These are phyloP conservation scores for Debaryomyces castellii DNA, from an alignment of 805 yeast species.

Conservation along the genomic window DNA sequence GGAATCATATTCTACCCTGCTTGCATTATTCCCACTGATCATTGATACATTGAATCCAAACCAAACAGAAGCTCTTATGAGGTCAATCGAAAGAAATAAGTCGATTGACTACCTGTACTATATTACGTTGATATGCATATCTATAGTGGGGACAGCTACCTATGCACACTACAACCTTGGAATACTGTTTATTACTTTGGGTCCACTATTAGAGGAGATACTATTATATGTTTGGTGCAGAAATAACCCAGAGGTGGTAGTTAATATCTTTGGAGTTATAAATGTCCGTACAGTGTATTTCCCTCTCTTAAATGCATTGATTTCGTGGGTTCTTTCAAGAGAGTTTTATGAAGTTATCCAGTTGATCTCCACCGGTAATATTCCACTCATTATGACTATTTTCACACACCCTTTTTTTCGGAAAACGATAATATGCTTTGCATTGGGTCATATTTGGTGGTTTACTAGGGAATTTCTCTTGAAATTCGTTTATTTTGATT, in stretches of 20 bases:
- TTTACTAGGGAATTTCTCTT: slow-evolving; percentile 20
- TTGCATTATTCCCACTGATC: slow-evolving; percentile 22
- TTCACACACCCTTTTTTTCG: slow-evolving; percentile 11
- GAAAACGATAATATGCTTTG: slow-evolving; percentile 14
- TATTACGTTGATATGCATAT: slow-evolving; percentile 20
- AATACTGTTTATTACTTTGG: slow-evolving; percentile 16
- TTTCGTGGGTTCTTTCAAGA: slow-evolving; percentile 8
- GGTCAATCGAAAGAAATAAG: slow-evolving; percentile 15
- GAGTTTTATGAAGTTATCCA: slow-evolving; percentile 10
- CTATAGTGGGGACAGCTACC: slow-evolving; percentile 20
- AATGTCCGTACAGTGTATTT: slow-evolving; percentile 19
- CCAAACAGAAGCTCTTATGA: slow-evolving; percentile 14
- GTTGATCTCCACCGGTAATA: slow-evolving; percentile 7
- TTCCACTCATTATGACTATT: not conserved
- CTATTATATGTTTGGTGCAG: slow-evolving; percentile 31
- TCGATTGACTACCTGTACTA: slow-evolving; percentile 32
- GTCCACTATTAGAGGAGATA: slow-evolving; percentile 24
- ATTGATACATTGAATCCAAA: slow-evolving; percentile 12
- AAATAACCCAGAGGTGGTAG: slow-evolving; percentile 20
- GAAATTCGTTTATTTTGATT: slow-evolving; percentile 15
- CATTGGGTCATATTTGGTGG: slow-evolving; percentile 36
- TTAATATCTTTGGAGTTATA: slow-evolving; percentile 22
- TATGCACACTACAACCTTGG: slow-evolving; percentile 14
- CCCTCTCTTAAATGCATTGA: slow-evolving; percentile 13
- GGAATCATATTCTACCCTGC: slow-evolving; percentile 15